Conservation (phyloP, 163 green algal genomes). For the Chlamydomonas reinhardtii region DNA sequence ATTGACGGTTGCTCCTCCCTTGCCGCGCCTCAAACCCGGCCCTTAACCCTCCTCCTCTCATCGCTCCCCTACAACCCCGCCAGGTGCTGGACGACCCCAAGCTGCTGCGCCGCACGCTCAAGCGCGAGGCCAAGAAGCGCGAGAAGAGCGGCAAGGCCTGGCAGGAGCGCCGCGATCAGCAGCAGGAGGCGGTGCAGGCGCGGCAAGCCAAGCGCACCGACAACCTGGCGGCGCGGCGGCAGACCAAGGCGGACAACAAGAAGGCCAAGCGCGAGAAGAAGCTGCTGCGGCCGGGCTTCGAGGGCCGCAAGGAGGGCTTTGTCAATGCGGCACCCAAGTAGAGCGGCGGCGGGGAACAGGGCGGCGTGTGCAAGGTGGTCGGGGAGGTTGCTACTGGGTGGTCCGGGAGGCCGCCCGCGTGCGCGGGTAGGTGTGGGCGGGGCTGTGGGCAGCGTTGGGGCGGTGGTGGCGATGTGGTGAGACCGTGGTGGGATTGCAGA, state of each 20-base stretch:
- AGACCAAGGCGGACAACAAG: conserved; percentile 82
- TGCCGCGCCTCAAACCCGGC: too few relatives aligned
- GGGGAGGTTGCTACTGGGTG: too few relatives aligned
- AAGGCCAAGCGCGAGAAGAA: conserved; percentile 93
- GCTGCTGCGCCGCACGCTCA: conserved; percentile 81
- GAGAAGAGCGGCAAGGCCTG: conserved; percentile 81
- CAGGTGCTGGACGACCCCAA: conserved; percentile 91
- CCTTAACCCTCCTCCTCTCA: too few relatives aligned
- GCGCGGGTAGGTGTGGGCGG: too few relatives aligned
- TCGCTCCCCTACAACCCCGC: not conserved
- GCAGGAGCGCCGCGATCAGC: conserved; percentile 71
- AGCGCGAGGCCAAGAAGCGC: conserved; percentile 80
- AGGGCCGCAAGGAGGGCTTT: conserved; percentile 83
- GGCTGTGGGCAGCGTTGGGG: too few relatives aligned
- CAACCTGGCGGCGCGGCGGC: conserved; percentile 77
- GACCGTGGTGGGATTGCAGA: too few relatives aligned
- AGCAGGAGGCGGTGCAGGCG: conserved; percentile 71
- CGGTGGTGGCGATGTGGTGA: too few relatives aligned
- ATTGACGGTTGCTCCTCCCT: too few relatives aligned
- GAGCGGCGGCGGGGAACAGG: too few relatives aligned
- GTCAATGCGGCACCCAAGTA: conserved; percentile 56
- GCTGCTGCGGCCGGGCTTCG: conserved; percentile 89
- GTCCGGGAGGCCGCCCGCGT: too few relatives aligned
- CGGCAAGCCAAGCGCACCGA: conserved; percentile 85
- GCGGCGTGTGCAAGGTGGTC: too few relatives aligned